Percentiles rank a stretch among this genome's conserved stretches.
Conservation (phyloP, 1,284 basidiomycete genomes). For the Malassezia arunalokei region DNA sequence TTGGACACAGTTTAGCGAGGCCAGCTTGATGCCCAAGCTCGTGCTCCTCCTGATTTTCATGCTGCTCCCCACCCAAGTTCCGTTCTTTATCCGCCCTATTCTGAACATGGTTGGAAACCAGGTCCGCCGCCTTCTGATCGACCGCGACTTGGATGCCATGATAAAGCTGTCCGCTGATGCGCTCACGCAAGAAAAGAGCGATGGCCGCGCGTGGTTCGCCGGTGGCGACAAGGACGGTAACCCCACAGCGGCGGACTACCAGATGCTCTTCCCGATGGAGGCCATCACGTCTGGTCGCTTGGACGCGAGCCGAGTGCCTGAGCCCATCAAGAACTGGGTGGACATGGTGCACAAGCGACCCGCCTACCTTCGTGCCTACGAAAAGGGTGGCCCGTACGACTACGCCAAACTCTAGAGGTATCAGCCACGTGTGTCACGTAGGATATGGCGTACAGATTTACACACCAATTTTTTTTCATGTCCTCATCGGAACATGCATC, state of each 20-base stretch:
- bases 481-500: too few species aligned
- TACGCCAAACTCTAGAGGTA: slow-evolving; percentile 19
- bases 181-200: slow-evolving; percentile 21
- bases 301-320: slow-evolving; percentile 6
- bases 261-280: slow-evolving; percentile 43
- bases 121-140: slow-evolving; percentile 23
- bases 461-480: too few species aligned
- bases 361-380: slow-evolving; percentile 32
- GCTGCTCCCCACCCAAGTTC: slow-evolving; percentile 29
- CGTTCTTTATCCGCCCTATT: slow-evolving; percentile 40
- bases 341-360: slow-evolving; percentile 33
- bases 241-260: slow-evolving; percentile 42
- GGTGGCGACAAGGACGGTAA: slow-evolving; percentile 41
- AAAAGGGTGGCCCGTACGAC: slow-evolving; percentile 35
- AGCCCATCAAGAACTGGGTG: slow-evolving; percentile 30
- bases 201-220: slow-evolving; percentile 33
- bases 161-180: slow-evolving; percentile 22
- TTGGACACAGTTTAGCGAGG: slow-evolving; percentile 41
- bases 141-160: slow-evolving; percentile 32
- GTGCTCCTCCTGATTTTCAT: slow-evolving; percentile 37
- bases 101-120: slow-evolving; percentile 24
- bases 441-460: too few species aligned
- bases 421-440: too few species aligned
- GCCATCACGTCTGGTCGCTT: slow-evolving; percentile 24
- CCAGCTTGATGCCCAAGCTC: slow-evolving; percentile 34